Base-by-base conservation (phyloP, 352 stramenopile species). In the Pythium aphanidermatum region DNA sequence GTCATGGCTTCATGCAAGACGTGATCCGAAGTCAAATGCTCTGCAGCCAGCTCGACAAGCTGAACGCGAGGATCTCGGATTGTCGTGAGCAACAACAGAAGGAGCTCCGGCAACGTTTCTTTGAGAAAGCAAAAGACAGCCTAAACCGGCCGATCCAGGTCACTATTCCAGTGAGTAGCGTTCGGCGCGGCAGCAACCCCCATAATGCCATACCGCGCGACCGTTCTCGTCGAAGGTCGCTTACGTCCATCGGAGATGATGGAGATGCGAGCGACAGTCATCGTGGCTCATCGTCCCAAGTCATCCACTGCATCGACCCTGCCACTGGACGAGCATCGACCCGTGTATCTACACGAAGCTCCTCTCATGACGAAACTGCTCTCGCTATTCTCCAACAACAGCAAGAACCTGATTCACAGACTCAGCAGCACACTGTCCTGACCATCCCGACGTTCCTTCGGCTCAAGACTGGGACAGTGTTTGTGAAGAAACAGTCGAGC, bases 11-110 rank as follows among this genome's bases (percentile, higher is more conserved):
- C 55, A 91, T 94, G 77, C 64, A 81, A 43, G 67, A 87, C 48
- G 77, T 92, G 38, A 74, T 94, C 16, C 79, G 76, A 11, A 75
- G 76, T 16, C 80, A 92, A 60, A 80, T 94, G 75, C 63, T 94
- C 7, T 70, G 75, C 54, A 79, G 65, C 12, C 82, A 94, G 28
- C 69, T 86, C 7, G 80, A 94, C 55, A 94, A 94, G 53, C 69
- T 94, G 19, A 70, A 70, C 23, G 46, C 69, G 7, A 75, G 77
- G 8, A 73, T 94, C 26, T 55, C 61, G 21, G 82, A 94, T 40
- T 83, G 69, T 29, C 79, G 77, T 1, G 76, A 90, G 43, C 65
- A 80, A 23, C 75, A 93, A 46, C 62, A 91, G 21, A 86, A 85
- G 43, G 59, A 88, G 34, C 23, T 93, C 17, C 79, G 81, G 0